phyloP scores from a whole-genome alignment of 2,329 filamentous ascomycete genomes.

The Arthrobotrys musiformis region DNA sequence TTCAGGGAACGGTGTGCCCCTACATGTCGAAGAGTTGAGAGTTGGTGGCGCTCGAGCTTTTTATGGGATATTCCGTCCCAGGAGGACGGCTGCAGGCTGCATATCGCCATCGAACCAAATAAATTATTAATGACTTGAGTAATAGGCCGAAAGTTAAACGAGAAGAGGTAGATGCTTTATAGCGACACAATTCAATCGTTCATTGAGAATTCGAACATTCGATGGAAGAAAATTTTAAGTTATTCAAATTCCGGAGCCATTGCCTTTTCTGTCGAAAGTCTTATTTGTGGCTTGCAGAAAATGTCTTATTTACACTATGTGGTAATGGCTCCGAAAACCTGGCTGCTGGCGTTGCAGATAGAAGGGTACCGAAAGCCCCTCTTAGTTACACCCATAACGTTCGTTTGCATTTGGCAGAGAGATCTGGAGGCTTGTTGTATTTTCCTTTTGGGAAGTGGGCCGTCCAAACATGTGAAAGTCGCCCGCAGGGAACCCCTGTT shows the following conservation, averaged over 20 bases:
- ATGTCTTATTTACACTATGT: not conserved
- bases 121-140: not conserved
- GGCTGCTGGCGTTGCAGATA: not conserved
- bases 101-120: not conserved
- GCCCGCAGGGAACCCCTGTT: slow-evolving; percentile 9
- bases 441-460: slow-evolving; percentile 11
- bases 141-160: not conserved
- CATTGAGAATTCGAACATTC: not conserved
- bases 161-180: slow-evolving; percentile 4
- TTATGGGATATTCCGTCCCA: not conserved
- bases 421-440: not conserved
- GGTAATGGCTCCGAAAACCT: not conserved
- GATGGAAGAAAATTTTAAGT: not conserved
- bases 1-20: too few species aligned
- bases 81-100: not conserved
- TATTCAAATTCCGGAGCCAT: slow-evolving; percentile 11
- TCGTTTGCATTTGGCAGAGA: too few species aligned
- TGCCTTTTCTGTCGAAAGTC: not conserved
- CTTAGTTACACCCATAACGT: too few species aligned
- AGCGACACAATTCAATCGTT: not conserved
- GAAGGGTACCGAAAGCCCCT: slow-evolving; percentile 11
- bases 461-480: slow-evolving; percentile 1
- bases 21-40: too few species aligned
- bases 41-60: not conserved
- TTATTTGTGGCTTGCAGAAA: not conserved